A percentile compares a stretch with the other conserved stretches of the same genome.
These are phyloP conservation scores for Brassica balearica DNA, from an alignment of 441 rosid genomes.

Conservation along the genomic window DNA sequence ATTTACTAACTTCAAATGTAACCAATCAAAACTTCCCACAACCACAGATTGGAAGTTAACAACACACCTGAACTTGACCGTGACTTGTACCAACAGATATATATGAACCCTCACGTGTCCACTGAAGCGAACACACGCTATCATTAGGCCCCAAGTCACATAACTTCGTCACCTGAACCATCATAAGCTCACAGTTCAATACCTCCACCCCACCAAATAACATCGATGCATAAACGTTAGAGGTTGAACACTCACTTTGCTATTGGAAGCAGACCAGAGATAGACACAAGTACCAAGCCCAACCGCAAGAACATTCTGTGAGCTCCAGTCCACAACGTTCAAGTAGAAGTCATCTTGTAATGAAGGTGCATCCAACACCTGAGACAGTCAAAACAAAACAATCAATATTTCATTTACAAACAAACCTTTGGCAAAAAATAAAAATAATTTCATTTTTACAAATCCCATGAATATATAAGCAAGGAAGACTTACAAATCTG, in stretches of 20 bases:
- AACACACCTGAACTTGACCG: constrained; percentile 93
- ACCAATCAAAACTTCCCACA: not conserved
- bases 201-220: constrained; percentile 3
- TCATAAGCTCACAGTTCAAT: constrained; percentile 15
- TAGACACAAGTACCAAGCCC: constrained; percentile 97
- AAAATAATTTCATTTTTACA: too few relatives aligned
- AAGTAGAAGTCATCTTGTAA: constrained; percentile 97
- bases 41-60: not conserved
- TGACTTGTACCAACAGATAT: constrained; percentile 89
- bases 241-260: constrained; percentile 64
- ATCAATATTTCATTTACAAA: not conserved
- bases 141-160: constrained; percentile 94
- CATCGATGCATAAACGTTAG: not conserved
- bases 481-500: too few relatives aligned
- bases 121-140: constrained; percentile 85
- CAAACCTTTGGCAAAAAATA: too few relatives aligned
- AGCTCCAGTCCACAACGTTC: constrained; percentile 98
- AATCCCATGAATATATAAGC: too few relatives aligned
- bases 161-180: constrained; percentile 86
- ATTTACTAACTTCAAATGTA: not conserved
- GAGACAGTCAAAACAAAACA: constrained; percentile 29
- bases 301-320: constrained; percentile 95
- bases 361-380: constrained; percentile 98
- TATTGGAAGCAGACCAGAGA: constrained; percentile 93
- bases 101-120: constrained; percentile 97